Evolutionary conservation across 1,139 yeast species (phyloP).

Genomic region (Yamadazyma blattariae): DNA sequence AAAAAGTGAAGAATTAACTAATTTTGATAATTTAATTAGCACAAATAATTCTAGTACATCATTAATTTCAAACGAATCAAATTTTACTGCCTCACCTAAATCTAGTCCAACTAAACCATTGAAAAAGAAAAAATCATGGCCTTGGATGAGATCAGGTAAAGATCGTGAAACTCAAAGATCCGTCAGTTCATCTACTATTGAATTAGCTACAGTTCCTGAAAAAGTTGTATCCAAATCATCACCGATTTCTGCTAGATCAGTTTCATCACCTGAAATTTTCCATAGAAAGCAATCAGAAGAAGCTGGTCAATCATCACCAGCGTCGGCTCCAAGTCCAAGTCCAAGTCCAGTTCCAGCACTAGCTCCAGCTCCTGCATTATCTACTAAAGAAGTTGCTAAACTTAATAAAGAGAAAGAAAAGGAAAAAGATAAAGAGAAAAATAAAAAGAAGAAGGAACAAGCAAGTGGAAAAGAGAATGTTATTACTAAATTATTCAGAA

Average conservation of each 20-base stretch:
- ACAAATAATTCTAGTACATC: constrained; percentile 11
- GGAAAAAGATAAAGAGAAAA: neutral
- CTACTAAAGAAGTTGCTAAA: too few species aligned
- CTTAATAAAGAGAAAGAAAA: neutral
- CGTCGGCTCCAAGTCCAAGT: neutral
- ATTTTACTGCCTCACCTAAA: constrained; percentile 3
- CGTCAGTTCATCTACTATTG: constrained; percentile 14
- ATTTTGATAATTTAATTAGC: constrained; percentile 3
- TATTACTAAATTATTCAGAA: constrained; percentile 43
- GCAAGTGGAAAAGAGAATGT: constrained; percentile 36
- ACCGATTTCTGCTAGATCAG: constrained; percentile 10
- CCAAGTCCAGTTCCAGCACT: neutral
- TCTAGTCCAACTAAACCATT: constrained; percentile 11
- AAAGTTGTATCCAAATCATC: neutral
- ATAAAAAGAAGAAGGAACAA: constrained; percentile 4
- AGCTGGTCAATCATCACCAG: neutral
- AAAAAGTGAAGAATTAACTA: constrained; percentile 2
- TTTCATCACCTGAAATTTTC: constrained; percentile 14
- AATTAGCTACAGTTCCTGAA: constrained; percentile 12
- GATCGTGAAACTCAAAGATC: constrained; percentile 10
- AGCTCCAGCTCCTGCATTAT: too few species aligned
- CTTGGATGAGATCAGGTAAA: constrained; percentile 13
- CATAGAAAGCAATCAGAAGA: constrained; percentile 1
- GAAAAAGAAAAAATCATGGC: constrained; percentile 18
- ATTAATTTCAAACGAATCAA: constrained; percentile 11